Base-by-base conservation (phyloP, 768 basidiomycete species). In the Auriculariales sp. region DNA sequence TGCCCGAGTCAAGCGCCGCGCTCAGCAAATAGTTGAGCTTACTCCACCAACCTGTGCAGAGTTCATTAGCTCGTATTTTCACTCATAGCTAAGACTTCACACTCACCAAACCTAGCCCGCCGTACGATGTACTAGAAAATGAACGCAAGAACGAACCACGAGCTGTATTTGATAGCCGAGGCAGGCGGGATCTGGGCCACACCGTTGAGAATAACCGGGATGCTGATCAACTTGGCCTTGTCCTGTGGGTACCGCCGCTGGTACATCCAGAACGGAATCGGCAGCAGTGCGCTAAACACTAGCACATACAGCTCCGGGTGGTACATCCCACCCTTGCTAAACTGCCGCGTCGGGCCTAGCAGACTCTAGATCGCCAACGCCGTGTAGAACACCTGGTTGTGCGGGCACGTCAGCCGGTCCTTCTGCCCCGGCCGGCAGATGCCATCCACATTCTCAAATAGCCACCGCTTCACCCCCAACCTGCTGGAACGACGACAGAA, bases 21-120 rank as follows among this genome's bases (percentile, higher is more conserved):
- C 66, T 65, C 1, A 72, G 60, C 31, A 71, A 61, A 54, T 72
- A 74, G 53, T 71, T 73, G 66, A 68, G 73, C 64, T 72, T 72
- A n/a, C 67, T 67, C 72, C 71, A 74, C 71, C 70, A 71, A 3
- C 63, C n/a, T n/a, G n/a, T n/a, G n/a, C n/a, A n/a, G n/a, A n/a
- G n/a, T n/a, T n/a, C n/a, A n/a, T n/a, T n/a, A n/a, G n/a, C n/a
- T n/a, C n/a, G n/a, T n/a, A n/a, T n/a, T n/a, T n/a, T n/a, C n/a
- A n/a, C n/a, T n/a, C n/a, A n/a, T n/a, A n/a, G n/a, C n/a, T n/a
- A n/a, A n/a, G n/a, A n/a, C n/a, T n/a, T n/a, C n/a, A n/a, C n/a
- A n/a, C n/a, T n/a, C n/a, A n/a, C n/a, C 63, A 56, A 71, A 72
- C 45, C 60, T 54, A 2, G 60, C 57, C 19, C 67, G 61, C 9